Base-by-base conservation (phyloP, 345 rosid genomes). In the Leavenworthia alabamica region DNA sequence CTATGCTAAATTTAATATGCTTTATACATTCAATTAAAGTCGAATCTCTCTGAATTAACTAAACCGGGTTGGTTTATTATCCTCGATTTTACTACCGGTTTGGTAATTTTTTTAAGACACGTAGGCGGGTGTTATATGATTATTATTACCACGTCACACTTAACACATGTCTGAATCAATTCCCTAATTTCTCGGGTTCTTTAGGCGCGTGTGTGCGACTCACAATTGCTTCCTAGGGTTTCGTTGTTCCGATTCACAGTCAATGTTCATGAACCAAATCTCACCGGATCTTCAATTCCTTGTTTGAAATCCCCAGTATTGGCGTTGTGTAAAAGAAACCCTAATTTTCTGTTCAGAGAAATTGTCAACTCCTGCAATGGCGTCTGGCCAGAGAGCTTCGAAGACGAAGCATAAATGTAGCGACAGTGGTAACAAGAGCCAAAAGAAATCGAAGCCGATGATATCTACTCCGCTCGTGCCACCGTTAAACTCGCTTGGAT, bases 141-240 rank as follows among this genome's bases (percentile, higher is more conserved):
- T n/a, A n/a, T n/a, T n/a, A n/a, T n/a, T n/a, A n/a, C n/a, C n/a
- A n/a, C n/a, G n/a, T n/a, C n/a, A n/a, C n/a, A n/a, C n/a, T n/a
- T n/a, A n/a, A n/a, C n/a, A n/a, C n/a, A n/a, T n/a, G n/a, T n/a
- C n/a, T n/a, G n/a, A n/a, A n/a, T n/a, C n/a, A n/a, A n/a, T n/a
- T n/a, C n/a, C n/a, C n/a, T n/a, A n/a, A n/a, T n/a, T n/a, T n/a
- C n/a, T n/a, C n/a, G n/a, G n/a, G n/a, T n/a, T n/a, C n/a, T n/a
- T n/a, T n/a, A n/a, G n/a, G 53, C 54, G 70, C 75, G 69, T 39
- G 70, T 48, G 5, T 33, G 62, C 51, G 48, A 56, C 68, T 62
- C 61, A 17, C 41, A 52, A 51, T 52, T 27, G 72, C 62, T 51
- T 44, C 56, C 58, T 72, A 72, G 76, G 76, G 76, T 58, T 72